phyloP scores from a whole-genome alignment of 148 eudicot genomes.

The Silene latifolia region DNA sequence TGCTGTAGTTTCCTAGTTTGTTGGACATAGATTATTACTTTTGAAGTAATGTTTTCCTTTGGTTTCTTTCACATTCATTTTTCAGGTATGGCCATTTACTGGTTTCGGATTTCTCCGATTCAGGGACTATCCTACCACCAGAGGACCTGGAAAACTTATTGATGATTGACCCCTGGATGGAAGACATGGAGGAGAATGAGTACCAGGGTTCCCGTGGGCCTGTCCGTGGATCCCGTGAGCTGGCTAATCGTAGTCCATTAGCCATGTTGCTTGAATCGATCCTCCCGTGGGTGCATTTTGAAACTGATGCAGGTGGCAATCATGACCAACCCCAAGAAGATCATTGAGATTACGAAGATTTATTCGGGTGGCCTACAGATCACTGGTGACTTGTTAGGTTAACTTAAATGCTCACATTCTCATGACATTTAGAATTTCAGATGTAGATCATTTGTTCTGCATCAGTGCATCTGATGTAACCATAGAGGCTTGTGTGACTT shows the following conservation, averaged over 20 bases:
- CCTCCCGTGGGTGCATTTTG: slow-evolving; percentile 74
- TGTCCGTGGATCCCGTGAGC: slow-evolving; percentile 54
- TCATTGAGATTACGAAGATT: slow-evolving; percentile 27
- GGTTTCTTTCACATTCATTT: background rate
- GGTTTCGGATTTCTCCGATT: slow-evolving; percentile 87
- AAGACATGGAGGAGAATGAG: slow-evolving; percentile 44
- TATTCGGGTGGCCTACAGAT: slow-evolving; percentile 10
- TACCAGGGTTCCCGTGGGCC: slow-evolving; percentile 40
- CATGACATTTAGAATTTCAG: slow-evolving; percentile 2
- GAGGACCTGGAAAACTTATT: slow-evolving; percentile 82
- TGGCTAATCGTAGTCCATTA: slow-evolving; percentile 64
- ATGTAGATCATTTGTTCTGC: slow-evolving; percentile 8
- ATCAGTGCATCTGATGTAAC: too few species aligned
- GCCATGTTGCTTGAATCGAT: slow-evolving; percentile 79
- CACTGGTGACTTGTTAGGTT: slow-evolving; percentile 2
- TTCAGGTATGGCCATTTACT: slow-evolving; percentile 74
- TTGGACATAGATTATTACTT: background rate
- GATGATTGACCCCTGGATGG: slow-evolving; percentile 59
- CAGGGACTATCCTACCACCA: slow-evolving; percentile 77
- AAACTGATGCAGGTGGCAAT: slow-evolving; percentile 39
- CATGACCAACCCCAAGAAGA: slow-evolving; percentile 31
- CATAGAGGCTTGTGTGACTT: background rate
- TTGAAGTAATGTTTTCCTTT: background rate
- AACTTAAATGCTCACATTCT: background rate
- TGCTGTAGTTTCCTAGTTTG: too few species aligned